These are phyloP conservation scores for Calendula officinalis DNA, from an alignment of 129 eudicot genomes.

Conservation along the genomic window DNA sequence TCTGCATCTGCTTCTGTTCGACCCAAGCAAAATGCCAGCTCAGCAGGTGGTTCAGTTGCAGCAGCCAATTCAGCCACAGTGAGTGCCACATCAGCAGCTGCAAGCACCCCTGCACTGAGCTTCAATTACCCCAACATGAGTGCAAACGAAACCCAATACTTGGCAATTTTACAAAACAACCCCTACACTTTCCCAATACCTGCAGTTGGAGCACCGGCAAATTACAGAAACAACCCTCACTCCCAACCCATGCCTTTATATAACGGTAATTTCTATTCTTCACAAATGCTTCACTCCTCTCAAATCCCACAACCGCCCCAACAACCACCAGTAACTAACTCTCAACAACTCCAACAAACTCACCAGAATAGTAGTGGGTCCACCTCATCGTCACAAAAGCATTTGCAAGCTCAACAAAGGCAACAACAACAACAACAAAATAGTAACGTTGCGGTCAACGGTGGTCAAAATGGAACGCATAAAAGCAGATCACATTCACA, in stretches of 20 bases:
- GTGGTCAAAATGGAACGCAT: slow-evolving; percentile 56
- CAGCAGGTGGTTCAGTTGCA: slow-evolving; percentile 37
- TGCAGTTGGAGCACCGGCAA: slow-evolving; percentile 74
- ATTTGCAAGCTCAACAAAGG: slow-evolving; percentile 67
- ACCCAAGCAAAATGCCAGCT: slow-evolving; percentile 45
- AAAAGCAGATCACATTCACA: slow-evolving; percentile 58
- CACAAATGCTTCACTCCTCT: slow-evolving; percentile 84
- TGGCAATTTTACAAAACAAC: slow-evolving; percentile 80
- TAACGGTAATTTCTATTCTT: slow-evolving; percentile 73
- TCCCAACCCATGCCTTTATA: slow-evolving; percentile 78
- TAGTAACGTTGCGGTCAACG: slow-evolving; percentile 39
- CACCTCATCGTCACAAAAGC: slow-evolving; percentile 79
- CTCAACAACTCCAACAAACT: slow-evolving; percentile 48
- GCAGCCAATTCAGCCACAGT: slow-evolving; percentile 37
- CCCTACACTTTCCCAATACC: slow-evolving; percentile 74
- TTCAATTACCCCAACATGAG: slow-evolving; percentile 78
- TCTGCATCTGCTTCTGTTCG: slow-evolving; percentile 59
- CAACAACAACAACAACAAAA: slow-evolving; percentile 32
- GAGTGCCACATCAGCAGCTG: slow-evolving; percentile 34
- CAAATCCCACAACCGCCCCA: slow-evolving; percentile 69
- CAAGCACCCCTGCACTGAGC: slow-evolving; percentile 50
- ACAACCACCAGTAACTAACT: slow-evolving; percentile 41
- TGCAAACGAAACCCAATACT: slow-evolving; percentile 69
- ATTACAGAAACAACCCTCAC: slow-evolving; percentile 61
- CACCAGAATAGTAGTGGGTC: slow-evolving; percentile 65